A percentile compares a stretch with the other conserved stretches of the same genome.
These are phyloP conservation scores for Phellinidium pouzarii DNA, from an alignment of 1,284 basidiomycete genomes.

Conservation along the genomic window DNA sequence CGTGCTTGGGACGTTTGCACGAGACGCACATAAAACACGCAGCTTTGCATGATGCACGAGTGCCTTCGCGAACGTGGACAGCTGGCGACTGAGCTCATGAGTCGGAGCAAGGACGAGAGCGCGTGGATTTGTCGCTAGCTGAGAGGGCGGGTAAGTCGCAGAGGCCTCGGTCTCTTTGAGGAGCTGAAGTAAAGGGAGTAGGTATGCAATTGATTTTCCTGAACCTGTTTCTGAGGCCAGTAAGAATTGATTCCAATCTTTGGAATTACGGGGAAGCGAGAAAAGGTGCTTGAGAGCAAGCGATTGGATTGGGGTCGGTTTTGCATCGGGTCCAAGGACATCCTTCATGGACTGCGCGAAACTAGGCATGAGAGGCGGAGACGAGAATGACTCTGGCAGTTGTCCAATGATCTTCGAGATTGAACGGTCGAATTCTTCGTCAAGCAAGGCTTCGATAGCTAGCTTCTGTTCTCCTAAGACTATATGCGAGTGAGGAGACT, in stretches of 20 bases:
- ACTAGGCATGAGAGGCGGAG: constrained; percentile 61
- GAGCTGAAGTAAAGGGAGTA: constrained; percentile 73
- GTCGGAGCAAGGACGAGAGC: constrained; percentile 80
- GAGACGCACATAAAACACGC: constrained; percentile 64
- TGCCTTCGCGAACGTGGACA: constrained; percentile 65
- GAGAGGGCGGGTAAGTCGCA: constrained; percentile 11
- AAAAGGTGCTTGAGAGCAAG: constrained; percentile 61
- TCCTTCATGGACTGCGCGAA: constrained; percentile 50
- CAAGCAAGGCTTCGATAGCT: constrained; percentile 27
- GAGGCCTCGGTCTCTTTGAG: constrained; percentile 56
- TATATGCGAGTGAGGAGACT: not conserved
- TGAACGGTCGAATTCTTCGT: constrained; percentile 36
- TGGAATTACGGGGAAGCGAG: constrained; percentile 17
- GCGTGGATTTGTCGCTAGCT: constrained; percentile 49
- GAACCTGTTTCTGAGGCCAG: constrained; percentile 85
- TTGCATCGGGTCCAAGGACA: constrained; percentile 45
- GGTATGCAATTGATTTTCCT: constrained; percentile 86
- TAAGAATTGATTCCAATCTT: constrained; percentile 49
- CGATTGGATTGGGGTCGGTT: constrained; percentile 70
- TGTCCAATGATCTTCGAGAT: constrained; percentile 10
- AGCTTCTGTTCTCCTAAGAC: constrained; percentile 14
- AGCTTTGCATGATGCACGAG: constrained; percentile 73
- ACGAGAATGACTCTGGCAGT: constrained; percentile 40
- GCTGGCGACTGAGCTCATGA: constrained; percentile 79
- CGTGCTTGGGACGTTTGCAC: constrained; percentile 44